Evolutionary conservation across 2,329 filamentous ascomycete species (phyloP).

Genomic region (Fusarium agapanthi): DNA sequence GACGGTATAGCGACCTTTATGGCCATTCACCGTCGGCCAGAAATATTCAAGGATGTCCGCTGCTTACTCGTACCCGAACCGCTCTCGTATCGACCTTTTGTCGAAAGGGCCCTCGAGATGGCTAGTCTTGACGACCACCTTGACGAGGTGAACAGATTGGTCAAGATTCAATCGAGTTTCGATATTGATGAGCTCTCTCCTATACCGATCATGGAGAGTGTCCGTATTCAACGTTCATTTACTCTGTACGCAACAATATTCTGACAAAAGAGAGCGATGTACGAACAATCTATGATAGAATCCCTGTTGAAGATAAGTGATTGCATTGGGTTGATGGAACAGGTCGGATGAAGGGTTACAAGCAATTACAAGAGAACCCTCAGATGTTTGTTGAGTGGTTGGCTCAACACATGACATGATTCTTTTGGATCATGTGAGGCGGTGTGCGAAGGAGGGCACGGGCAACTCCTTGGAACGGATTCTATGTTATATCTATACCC

Average conservation of each 20-base stretch:
- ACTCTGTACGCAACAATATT: not conserved
- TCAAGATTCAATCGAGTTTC: not conserved
- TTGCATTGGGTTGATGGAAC: not conserved
- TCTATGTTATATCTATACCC: rapidly evolving
- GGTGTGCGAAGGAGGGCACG: rapidly evolving
- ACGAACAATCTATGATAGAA: not conserved
- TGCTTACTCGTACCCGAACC: not conserved
- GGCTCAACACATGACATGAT: not conserved
- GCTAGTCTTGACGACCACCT: not conserved
- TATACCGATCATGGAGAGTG: not conserved
- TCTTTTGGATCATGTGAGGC: not conserved
- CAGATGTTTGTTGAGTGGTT: not conserved
- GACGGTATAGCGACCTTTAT: not conserved
- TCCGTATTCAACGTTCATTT: not conserved
- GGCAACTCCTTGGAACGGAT: rapidly evolving
- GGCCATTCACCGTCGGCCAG: not conserved
- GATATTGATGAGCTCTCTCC: not conserved
- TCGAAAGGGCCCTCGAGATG: not conserved
- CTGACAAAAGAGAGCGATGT: not conserved
- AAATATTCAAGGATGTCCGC: not conserved
- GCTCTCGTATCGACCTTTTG: not conserved
- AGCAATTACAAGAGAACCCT: not conserved
- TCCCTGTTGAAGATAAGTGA: not conserved
- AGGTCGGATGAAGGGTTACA: not conserved
- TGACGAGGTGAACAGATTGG: not conserved